Percentiles rank a stretch among this genome's conserved stretches.
These are phyloP conservation scores for Bonia amplexicaulis DNA, from an alignment of 176 grass and related monocot species.

Conservation along the genomic window DNA sequence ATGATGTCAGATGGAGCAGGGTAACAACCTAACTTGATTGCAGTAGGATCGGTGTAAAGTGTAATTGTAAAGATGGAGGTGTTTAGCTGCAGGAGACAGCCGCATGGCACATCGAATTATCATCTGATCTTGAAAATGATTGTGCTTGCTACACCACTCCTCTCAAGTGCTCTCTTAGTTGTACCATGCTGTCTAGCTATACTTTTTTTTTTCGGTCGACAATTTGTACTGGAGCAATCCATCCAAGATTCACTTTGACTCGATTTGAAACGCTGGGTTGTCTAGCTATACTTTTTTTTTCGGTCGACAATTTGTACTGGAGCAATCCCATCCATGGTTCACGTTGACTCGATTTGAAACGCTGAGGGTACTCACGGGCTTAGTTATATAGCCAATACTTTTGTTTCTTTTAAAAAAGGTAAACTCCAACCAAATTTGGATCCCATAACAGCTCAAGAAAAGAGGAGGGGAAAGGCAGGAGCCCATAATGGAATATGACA, in stretches of 20 bases:
- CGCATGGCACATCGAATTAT: not conserved
- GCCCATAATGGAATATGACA: not conserved
- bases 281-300: not conserved
- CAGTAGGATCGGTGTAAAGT: not conserved
- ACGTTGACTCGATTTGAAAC: not conserved
- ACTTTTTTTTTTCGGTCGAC: not conserved
- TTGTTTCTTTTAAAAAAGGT: not conserved
- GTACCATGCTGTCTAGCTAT: not conserved
- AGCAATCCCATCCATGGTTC: not conserved
- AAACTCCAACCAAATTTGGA: not conserved
- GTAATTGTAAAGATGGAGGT: not conserved
- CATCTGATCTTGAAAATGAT: not conserved
- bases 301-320: not conserved
- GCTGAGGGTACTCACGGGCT: not conserved
- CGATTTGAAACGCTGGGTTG: not conserved
- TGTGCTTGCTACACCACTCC: conserved; percentile 7
- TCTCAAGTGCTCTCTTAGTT: not conserved
- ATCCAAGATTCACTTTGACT: not conserved
- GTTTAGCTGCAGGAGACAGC: not conserved
- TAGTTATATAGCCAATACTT: not conserved
- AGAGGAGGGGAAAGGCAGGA: not conserved
- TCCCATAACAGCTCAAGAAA: not conserved
- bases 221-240: not conserved
- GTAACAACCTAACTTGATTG: not conserved
- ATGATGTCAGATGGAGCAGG: not conserved